A percentile compares a stretch with the other conserved stretches of the same genome.
These are phyloP conservation scores for Bombardia bombarda DNA, from an alignment of 495 filamentous ascomycete genomes.

Conservation along the genomic window DNA sequence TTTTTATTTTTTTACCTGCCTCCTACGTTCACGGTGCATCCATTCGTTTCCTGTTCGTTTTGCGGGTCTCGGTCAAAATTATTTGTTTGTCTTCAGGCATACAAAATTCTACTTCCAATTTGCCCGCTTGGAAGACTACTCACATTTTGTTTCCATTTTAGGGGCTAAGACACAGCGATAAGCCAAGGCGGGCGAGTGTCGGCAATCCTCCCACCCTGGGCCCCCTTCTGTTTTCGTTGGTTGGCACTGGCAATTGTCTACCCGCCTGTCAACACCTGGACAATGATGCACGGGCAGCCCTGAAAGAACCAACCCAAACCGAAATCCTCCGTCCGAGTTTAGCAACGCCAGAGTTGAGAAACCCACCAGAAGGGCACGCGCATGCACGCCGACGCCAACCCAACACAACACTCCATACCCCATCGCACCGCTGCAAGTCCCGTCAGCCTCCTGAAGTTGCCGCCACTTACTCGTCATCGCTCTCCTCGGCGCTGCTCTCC, in stretches of 20 bases:
- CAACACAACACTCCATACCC: neutral
- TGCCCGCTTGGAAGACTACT: neutral
- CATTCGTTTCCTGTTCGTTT: no score
- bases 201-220: neutral
- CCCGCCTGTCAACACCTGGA: neutral
- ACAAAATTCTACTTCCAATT: neutral
- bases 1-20: no score
- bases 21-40: no score
- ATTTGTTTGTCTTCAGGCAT: no score
- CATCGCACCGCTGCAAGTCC: neutral
- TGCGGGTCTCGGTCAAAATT: no score
- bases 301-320: neutral
- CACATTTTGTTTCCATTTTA: constrained; percentile 5
- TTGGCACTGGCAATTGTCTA: constrained; percentile 4
- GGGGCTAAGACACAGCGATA: constrained; percentile 13
- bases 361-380: neutral
- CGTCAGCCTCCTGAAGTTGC: neutral
- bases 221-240: neutral
- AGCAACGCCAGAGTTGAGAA: neutral
- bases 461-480: constrained; percentile 28
- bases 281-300: neutral
- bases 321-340: neutral
- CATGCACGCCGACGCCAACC: neutral
- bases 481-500: constrained; percentile 24
- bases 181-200: constrained; percentile 8